phyloP scores from a whole-genome alignment of 1,284 basidiomycete genomes.

The Pascua sp. region DNA sequence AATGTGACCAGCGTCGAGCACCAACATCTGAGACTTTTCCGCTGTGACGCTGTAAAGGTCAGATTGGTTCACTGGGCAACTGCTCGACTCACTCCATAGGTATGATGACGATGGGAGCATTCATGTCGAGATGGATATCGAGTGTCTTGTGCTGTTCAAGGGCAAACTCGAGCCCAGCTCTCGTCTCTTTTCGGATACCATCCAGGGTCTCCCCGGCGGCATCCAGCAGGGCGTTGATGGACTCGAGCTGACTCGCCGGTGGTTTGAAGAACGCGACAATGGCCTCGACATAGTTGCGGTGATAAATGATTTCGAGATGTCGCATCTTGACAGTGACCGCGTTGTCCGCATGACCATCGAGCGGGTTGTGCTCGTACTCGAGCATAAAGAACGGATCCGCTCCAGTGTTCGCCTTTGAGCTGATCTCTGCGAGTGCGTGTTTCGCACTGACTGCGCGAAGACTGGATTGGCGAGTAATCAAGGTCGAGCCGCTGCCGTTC shows the following conservation, averaged over 20 bases:
- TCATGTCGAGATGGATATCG: constrained; percentile 92
- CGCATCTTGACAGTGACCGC: constrained; percentile 87
- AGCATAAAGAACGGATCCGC: constrained; percentile 86
- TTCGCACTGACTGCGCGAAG: constrained; percentile 32
- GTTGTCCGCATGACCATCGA: constrained; percentile 89
- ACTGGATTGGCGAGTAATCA: constrained; percentile 20
- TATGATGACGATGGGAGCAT: constrained; percentile 95
- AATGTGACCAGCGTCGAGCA: constrained; percentile 97
- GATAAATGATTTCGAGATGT: constrained; percentile 97
- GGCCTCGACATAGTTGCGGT: constrained; percentile 88
- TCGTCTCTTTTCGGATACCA: constrained; percentile 88
- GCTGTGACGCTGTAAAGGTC: constrained; percentile 58
- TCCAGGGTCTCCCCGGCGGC: constrained; percentile 93
- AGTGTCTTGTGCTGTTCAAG: constrained; percentile 66
- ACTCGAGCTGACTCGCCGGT: constrained; percentile 90
- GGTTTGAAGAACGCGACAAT: constrained; percentile 92
- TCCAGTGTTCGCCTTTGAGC: constrained; percentile 28
- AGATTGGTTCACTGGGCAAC: neutral
- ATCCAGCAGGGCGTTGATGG: constrained; percentile 82
- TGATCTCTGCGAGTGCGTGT: constrained; percentile 38
- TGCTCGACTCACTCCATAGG: constrained; percentile 67
- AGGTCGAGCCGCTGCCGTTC: constrained; percentile 12
- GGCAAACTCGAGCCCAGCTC: constrained; percentile 91
- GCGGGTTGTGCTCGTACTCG: constrained; percentile 88
- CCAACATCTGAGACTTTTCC: constrained; percentile 75